Evolutionary conservation across 2,329 filamentous ascomycete species (phyloP), one percentile per base, ranked within the genome.

Genomic region (Xylariaceae sp.): DNA sequence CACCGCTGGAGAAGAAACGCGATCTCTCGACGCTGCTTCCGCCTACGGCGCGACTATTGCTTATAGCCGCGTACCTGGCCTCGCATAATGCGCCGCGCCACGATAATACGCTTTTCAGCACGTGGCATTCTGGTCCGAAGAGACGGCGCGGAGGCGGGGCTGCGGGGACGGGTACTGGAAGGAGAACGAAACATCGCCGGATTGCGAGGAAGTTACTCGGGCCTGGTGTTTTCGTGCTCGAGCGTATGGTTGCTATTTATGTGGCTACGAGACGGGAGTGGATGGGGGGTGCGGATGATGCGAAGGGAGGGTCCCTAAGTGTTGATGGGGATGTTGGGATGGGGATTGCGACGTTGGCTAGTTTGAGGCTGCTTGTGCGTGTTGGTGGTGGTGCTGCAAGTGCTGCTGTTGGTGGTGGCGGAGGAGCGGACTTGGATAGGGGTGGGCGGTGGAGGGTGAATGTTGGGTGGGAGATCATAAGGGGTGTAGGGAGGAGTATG

Each of bases 171-270:
- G 48, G 53, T 11, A 52, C 58, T n/a, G 61, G 58, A 18, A 53
- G 57, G 3, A 56, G 58, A 48, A 58, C 74, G 56, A 86, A 85
- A 69, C 83, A 87, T 67, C 82, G 88, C 57, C 89, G 89, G 73
- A 90, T 93, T 18, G 84, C 89, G 9, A 81, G 90, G 30, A 90
- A 90, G 73, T 77, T 93, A 1, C 82, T 94, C 3, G 88, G 88
- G 8, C 87, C 90, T 0, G 86, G 89, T 63, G 85, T 88, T 1
- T 94, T 94, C 68, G 81, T 89, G 4, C 76, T 93, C 11, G 90
- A 94, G 74, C 81, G 90, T 39, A 83, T 93, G 79, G 79, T 93
- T 56, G 88, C 90, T 6, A 90, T 94, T 23, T 88, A 91, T 64
- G 82, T 84, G 8, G 85, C 88, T 1, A 81, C 92, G 60, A 73